Percentiles rank a stretch among this genome's conserved stretches.
Conservation (phyloP, 352 stramenopile species). For the Salisapilia sapeloensis region DNA sequence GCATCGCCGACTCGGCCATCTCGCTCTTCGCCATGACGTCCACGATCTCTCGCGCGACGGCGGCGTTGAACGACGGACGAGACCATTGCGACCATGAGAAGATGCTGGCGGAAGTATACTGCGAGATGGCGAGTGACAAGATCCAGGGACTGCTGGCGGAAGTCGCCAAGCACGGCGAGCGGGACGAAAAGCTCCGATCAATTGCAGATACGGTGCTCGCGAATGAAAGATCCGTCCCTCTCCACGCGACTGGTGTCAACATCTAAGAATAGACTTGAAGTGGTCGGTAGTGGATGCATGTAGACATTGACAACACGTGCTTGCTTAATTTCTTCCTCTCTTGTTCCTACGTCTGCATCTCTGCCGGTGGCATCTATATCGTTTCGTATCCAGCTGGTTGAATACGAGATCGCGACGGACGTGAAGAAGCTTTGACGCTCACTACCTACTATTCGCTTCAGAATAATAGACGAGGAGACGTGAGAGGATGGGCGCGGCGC, state of each 20-base stretch:
- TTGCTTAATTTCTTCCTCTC: too few species aligned
- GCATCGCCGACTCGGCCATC: slow-evolving; percentile 74
- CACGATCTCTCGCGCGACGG: slow-evolving; percentile 65
- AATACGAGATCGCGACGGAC: too few species aligned
- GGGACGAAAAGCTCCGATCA: slow-evolving; percentile 45
- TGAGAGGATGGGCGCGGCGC: too few species aligned
- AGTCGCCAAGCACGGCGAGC: slow-evolving; percentile 39
- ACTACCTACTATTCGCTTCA: too few species aligned
- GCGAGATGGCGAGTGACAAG: slow-evolving; percentile 48
- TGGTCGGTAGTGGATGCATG: too few species aligned
- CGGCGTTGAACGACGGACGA: slow-evolving; percentile 29
- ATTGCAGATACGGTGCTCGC: slow-evolving; percentile 68
- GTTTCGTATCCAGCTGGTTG: too few species aligned
- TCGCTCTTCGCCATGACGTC: slow-evolving; percentile 75
- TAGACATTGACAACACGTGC: too few species aligned
- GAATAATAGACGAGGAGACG: too few species aligned
- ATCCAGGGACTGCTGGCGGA: slow-evolving; percentile 37
- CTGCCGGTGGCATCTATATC: too few species aligned
- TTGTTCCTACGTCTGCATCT: too few species aligned
- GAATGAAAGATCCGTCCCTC: slow-evolving; percentile 61
- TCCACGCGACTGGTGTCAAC: slow-evolving; percentile 59
- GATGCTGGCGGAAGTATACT: slow-evolving; percentile 65
- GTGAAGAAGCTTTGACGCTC: too few species aligned
- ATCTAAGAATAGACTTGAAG: slow-evolving; percentile 13
- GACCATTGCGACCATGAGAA: slow-evolving; percentile 56